A percentile compares a stretch with the other conserved stretches of the same genome.
Evolutionary conservation across 805 yeast species (phyloP).

Genomic region (Ogataea dorogensis): DNA sequence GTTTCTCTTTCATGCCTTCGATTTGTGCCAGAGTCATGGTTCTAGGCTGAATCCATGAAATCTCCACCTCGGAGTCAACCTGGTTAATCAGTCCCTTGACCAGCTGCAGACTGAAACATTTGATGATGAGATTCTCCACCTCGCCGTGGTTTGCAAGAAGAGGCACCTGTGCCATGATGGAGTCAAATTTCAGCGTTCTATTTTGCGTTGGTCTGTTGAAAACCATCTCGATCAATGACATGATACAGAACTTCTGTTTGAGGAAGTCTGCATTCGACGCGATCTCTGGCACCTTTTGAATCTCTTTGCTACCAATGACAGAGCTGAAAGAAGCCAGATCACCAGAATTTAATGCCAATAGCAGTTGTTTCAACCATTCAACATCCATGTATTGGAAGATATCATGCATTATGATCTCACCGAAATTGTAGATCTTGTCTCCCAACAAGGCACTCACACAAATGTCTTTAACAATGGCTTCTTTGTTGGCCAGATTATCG

Average conservation of each 20-base stretch:
- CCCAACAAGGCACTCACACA: conserved; percentile 87
- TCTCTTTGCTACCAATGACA: conserved; percentile 18
- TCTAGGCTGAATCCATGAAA: conserved; percentile 96
- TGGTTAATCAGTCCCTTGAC: conserved; percentile 91
- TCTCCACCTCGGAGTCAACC: conserved; percentile 70
- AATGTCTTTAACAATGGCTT: conserved; percentile 62
- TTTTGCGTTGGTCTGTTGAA: conserved; percentile 72
- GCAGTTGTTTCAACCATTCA: conserved; percentile 69
- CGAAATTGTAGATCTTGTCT: conserved; percentile 90
- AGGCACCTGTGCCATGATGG: conserved; percentile 67
- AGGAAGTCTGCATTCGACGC: conserved; percentile 61
- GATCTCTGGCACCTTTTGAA: conserved; percentile 34
- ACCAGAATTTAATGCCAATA: conserved; percentile 74
- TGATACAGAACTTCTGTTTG: conserved; percentile 86
- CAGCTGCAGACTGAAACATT: conserved; percentile 80
- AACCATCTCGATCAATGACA: conserved; percentile 86
- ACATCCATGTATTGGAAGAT: conserved; percentile 51
- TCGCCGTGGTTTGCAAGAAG: conserved; percentile 59
- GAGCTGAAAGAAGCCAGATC: conserved; percentile 66
- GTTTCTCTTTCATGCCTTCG: conserved; percentile 66
- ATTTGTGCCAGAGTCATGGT: conserved; percentile 83
- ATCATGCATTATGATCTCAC: conserved; percentile 90
- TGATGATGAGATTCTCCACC: conserved; percentile 89
- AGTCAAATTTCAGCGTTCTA: conserved; percentile 69
- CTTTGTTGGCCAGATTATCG: conserved; percentile 39